Evolutionary conservation across 2,329 filamentous ascomycete genomes (phyloP).

Genomic region (Neonectria ditissima): DNA sequence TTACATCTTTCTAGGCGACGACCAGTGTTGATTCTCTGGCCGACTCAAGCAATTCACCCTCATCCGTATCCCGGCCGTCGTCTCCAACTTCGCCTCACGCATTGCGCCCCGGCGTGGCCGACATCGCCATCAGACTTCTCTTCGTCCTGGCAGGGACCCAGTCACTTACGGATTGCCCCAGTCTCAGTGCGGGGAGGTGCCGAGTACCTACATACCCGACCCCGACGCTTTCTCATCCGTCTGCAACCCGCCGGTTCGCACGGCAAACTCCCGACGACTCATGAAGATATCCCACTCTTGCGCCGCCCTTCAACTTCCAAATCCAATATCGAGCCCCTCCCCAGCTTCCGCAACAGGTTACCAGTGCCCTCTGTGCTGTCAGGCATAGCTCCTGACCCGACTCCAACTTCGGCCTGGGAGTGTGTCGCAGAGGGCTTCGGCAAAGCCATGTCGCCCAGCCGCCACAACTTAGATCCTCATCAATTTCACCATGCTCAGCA

Average conservation of each 20-base stretch:
- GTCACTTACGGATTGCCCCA: conserved; percentile 32
- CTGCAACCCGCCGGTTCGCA: conserved; percentile 34
- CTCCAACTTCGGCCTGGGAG: conserved; percentile 33
- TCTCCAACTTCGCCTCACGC: conserved; percentile 18
- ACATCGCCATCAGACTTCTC: conserved; percentile 4
- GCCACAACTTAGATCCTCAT: conserved; percentile 44
- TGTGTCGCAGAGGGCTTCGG: conserved; percentile 28
- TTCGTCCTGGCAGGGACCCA: conserved; percentile 35
- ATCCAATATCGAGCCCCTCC: conserved; percentile 9
- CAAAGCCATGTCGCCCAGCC: conserved; percentile 49
- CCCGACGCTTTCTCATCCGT: conserved; percentile 38
- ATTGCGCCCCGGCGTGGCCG: conserved; percentile 10
- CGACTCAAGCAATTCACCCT: conserved; percentile 26
- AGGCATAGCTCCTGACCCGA: conserved; percentile 15
- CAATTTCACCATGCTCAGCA: conserved; percentile 48
- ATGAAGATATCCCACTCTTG: conserved; percentile 31
- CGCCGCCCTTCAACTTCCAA: conserved; percentile 19
- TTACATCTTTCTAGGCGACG: conserved; percentile 26
- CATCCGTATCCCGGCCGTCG: conserved; percentile 10
- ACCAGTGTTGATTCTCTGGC: conserved; percentile 14
- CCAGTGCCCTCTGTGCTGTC: conserved; percentile 12
- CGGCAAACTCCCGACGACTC: conserved; percentile 26
- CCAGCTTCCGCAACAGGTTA: conserved; percentile 11
- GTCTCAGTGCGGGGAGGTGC: conserved; percentile 45
- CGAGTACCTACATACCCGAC: conserved; percentile 39